Conservation (phyloP, 768 basidiomycete genomes). For the Kwoniella europaea region DNA sequence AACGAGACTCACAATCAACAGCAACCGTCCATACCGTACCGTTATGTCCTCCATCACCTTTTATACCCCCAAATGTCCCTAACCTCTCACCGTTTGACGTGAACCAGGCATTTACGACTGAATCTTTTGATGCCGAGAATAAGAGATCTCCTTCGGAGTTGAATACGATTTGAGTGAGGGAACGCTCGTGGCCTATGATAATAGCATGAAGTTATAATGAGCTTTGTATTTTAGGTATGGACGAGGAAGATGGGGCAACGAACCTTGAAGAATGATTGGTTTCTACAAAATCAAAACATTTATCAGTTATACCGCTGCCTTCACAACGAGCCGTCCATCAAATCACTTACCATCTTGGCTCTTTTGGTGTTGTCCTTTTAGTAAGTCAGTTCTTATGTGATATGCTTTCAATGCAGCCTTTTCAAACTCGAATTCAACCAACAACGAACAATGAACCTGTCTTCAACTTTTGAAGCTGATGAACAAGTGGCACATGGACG, state of each 20-base stretch:
- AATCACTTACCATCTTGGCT: slow-evolving; percentile 30
- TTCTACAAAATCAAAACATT: slow-evolving; percentile 61
- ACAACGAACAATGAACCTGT: neutral
- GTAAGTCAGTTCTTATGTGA: neutral
- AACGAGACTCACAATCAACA: slow-evolving; percentile 76
- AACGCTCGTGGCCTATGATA: slow-evolving; percentile 87
- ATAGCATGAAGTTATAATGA: neutral
- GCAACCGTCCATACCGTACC: slow-evolving; percentile 97
- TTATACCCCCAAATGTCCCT: slow-evolving; percentile 72
- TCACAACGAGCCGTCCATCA: too few relatives aligned
- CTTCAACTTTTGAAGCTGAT: slow-evolving; percentile 22
- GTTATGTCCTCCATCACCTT: slow-evolving; percentile 75
- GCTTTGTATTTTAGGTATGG: neutral
- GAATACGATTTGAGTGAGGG: slow-evolving; percentile 96
- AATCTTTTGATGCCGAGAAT: slow-evolving; percentile 95
- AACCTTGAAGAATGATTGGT: slow-evolving; percentile 76
- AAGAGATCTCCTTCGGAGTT: slow-evolving; percentile 94
- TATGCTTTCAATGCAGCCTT: neutral
- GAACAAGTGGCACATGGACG: slow-evolving; percentile 25
- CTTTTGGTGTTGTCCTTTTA: slow-evolving; percentile 4
- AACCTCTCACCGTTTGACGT: slow-evolving; percentile 96
- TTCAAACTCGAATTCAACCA: neutral
- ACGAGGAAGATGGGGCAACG: neutral
- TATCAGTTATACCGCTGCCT: neutral
- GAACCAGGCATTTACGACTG: slow-evolving; percentile 94